These are phyloP conservation scores for Arbutus unedo DNA, from an alignment of 148 eudicot species.

Conservation along the genomic window DNA sequence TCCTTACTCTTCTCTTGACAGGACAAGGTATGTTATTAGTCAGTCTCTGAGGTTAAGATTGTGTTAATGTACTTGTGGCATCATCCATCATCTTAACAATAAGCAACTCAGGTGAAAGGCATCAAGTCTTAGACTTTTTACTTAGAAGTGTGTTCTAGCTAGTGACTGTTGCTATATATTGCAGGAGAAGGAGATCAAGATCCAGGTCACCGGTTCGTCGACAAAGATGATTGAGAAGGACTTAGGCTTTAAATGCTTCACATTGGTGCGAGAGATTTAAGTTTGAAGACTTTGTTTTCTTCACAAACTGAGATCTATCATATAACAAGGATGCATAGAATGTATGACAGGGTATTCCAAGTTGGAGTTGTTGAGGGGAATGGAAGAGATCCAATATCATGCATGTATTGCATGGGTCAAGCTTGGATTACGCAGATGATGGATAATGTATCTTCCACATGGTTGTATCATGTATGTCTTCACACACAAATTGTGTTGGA, in stretches of 20 bases:
- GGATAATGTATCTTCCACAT: background rate
- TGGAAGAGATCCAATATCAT: background rate
- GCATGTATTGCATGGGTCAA: background rate
- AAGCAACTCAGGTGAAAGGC: conserved; percentile 26
- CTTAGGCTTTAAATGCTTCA: background rate
- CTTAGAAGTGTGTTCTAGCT: background rate
- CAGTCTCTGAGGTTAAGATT: conserved; percentile 12
- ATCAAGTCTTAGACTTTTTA: background rate
- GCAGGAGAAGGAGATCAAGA: conserved; percentile 64
- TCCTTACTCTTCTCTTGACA: conserved; percentile 92
- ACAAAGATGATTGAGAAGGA: conserved; percentile 35
- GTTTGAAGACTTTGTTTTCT: background rate
- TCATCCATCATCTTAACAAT: conserved; percentile 16
- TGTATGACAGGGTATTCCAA: background rate
- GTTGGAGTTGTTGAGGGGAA: background rate
- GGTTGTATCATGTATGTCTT: background rate
- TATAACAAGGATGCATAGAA: background rate
- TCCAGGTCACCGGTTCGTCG: conserved; percentile 70
- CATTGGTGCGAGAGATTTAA: background rate
- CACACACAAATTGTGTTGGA: background rate
- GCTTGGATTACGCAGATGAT: conserved; percentile 2
- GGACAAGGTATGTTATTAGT: conserved; percentile 55
- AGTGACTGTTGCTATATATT: conserved; percentile 15
- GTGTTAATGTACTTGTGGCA: conserved; percentile 14
- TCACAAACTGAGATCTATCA: background rate